These are phyloP conservation scores for Boeremia lycopersici DNA, from an alignment of 2,329 filamentous ascomycete species.

Conservation along the genomic window DNA sequence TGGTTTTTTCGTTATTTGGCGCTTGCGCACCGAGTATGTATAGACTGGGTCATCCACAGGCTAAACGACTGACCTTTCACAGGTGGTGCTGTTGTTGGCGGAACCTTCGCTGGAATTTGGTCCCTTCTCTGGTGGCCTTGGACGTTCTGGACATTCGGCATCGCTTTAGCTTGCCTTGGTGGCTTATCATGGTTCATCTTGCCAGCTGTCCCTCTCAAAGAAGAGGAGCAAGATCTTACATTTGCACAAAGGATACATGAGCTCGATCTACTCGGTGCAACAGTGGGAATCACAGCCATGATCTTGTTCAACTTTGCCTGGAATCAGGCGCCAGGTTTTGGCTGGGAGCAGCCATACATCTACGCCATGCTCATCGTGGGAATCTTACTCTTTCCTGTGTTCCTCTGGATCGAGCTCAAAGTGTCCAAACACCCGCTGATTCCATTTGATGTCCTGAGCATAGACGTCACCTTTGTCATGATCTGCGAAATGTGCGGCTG, in stretches of 20 bases:
- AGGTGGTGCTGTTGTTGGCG: constrained; percentile 51
- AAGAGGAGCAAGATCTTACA: constrained; percentile 18
- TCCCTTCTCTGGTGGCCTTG: constrained; percentile 59
- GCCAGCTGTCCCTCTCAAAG: constrained; percentile 39
- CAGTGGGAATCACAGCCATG: constrained; percentile 60
- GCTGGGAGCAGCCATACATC: constrained; percentile 64
- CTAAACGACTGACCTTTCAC: not conserved
- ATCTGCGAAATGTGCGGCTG: constrained; percentile 56
- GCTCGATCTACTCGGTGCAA: constrained; percentile 54
- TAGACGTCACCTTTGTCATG: constrained; percentile 62
- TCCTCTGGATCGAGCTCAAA: constrained; percentile 59
- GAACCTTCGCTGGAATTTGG: constrained; percentile 50
- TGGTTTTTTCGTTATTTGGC: constrained; percentile 63
- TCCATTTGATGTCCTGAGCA: constrained; percentile 59
- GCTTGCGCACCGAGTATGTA: constrained; percentile 52
- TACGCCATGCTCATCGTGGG: constrained; percentile 64
- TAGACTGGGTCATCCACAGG: no score
- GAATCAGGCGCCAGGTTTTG: constrained; percentile 67
- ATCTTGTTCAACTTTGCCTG: constrained; percentile 69
- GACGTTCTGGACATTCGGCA: constrained; percentile 55
- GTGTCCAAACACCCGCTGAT: constrained; percentile 61
- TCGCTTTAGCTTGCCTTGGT: constrained; percentile 48
- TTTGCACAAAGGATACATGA: constrained; percentile 35
- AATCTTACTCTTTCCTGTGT: constrained; percentile 58
- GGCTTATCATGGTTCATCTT: constrained; percentile 49